Percentiles rank a stretch among this genome's conserved stretches.
These are phyloP conservation scores for Teratosphaeria gauchensis DNA, from an alignment of 2,329 filamentous ascomycete species.

Conservation along the genomic window DNA sequence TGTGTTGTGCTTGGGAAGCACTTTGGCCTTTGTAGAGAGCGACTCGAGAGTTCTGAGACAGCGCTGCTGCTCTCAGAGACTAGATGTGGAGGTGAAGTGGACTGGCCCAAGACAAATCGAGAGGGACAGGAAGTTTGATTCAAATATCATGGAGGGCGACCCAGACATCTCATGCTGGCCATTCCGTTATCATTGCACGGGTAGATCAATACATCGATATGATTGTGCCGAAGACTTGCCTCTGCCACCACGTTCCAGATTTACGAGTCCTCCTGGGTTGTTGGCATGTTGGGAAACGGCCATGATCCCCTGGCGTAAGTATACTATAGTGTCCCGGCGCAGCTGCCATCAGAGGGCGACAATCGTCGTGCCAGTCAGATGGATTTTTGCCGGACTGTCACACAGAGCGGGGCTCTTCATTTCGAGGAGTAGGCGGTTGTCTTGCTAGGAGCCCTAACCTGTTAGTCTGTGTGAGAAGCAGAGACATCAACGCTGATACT, in stretches of 20 bases:
- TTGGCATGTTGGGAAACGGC: not conserved
- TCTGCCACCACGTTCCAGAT: not conserved
- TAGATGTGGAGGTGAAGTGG: not conserved
- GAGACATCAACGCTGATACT: not conserved
- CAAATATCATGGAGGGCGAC: not conserved
- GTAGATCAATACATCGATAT: not conserved
- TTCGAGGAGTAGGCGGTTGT: not conserved
- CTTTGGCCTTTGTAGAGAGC: not conserved
- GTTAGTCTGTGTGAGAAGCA: not conserved
- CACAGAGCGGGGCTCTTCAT: not conserved
- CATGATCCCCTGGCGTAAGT: not conserved
- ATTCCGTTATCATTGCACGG: not conserved
- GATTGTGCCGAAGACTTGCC: not conserved
- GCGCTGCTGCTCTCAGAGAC: conserved; percentile 1
- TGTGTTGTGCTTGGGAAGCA: not conserved
- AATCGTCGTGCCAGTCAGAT: not conserved
- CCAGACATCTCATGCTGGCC: not conserved
- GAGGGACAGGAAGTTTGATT: not conserved
- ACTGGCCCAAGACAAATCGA: not conserved
- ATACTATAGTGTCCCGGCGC: too few relatives aligned
- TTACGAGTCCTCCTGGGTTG: not conserved
- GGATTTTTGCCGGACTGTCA: not conserved
- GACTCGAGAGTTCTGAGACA: not conserved
- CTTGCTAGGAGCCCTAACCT: not conserved
- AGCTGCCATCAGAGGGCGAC: not conserved